phyloP scores from a whole-genome alignment of 805 yeast genomes.

The Candida xyloterini region DNA sequence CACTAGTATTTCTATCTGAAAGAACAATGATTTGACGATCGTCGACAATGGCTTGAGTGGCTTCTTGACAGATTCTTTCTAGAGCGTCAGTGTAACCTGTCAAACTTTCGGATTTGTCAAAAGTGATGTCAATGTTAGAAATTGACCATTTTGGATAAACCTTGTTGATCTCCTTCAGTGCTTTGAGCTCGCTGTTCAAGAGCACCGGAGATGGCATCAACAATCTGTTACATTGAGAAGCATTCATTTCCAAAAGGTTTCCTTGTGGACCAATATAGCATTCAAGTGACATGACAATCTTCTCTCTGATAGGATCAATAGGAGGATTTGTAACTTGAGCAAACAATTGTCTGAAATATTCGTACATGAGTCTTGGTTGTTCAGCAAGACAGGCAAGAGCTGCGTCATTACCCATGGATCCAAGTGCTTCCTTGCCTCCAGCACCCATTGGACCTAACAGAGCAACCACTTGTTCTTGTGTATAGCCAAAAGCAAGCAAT shows the following conservation, averaged over 20 bases:
- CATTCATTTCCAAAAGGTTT: slow-evolving; percentile 86
- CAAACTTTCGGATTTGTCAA: slow-evolving; percentile 76
- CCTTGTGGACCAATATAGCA: slow-evolving; percentile 99
- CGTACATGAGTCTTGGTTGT: slow-evolving; percentile 87
- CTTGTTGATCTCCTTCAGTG: slow-evolving; percentile 66
- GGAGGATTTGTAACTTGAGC: slow-evolving; percentile 99
- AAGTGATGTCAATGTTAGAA: slow-evolving; percentile 83
- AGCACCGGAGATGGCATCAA: slow-evolving; percentile 80
- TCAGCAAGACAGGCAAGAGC: slow-evolving; percentile 93
- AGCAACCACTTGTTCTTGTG: slow-evolving; percentile 85
- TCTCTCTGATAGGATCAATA: slow-evolving; percentile 96
- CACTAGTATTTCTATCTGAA: slow-evolving; percentile 63
- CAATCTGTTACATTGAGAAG: slow-evolving; percentile 87
- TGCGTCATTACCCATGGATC: slow-evolving; percentile 98
- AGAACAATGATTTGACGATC: slow-evolving; percentile 72
- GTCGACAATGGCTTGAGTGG: slow-evolving; percentile 77
- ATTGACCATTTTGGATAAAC: slow-evolving; percentile 88
- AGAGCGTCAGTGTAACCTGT: slow-evolving; percentile 81
- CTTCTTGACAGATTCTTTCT: slow-evolving; percentile 83
- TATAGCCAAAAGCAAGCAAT: slow-evolving; percentile 83
- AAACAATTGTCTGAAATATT: slow-evolving; percentile 91
- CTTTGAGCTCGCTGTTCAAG: slow-evolving; percentile 66
- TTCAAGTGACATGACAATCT: slow-evolving; percentile 94
- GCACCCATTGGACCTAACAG: slow-evolving; percentile 91
- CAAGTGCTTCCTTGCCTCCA: slow-evolving; percentile 90